Conservation (phyloP, 2,329 filamentous ascomycete genomes). For the Tympanopsis confertula region DNA sequence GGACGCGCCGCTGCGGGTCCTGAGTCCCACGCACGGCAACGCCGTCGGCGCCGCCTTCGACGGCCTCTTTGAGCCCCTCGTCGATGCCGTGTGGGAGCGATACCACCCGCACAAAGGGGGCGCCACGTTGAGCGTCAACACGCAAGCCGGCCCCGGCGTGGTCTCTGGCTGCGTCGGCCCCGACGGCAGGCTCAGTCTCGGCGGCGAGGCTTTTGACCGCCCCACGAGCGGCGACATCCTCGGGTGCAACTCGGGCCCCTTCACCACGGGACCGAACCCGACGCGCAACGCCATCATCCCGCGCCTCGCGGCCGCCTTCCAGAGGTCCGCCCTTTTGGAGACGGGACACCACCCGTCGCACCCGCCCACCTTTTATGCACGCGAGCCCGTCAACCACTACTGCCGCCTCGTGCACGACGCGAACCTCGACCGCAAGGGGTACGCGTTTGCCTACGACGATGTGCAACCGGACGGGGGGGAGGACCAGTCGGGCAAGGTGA, state of each 20-base stretch:
- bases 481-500: conserved; percentile 44
- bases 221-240: conserved; percentile 55
- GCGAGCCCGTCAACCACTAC: conserved; percentile 43
- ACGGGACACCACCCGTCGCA: conserved; percentile 22
- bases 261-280: conserved; percentile 28
- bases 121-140: conserved; percentile 44
- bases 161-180: conserved; percentile 34
- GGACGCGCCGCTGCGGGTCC: conserved; percentile 20
- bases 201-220: conserved; percentile 32
- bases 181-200: conserved; percentile 23
- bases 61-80: conserved; percentile 28
- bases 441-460: conserved; percentile 52
- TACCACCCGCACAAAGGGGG: conserved; percentile 13
- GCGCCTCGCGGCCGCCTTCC: conserved; percentile 33
- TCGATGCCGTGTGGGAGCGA: conserved; percentile 28
- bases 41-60: conserved; percentile 29
- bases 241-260: conserved; percentile 52
- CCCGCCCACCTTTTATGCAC: conserved; percentile 21
- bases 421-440: conserved; percentile 41
- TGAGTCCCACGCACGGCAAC: conserved; percentile 30
- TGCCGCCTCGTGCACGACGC: conserved; percentile 40
- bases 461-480: conserved; percentile 35
- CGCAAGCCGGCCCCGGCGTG: conserved; percentile 46
- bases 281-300: conserved; percentile 32
- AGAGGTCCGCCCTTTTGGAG: conserved; percentile 39